A percentile compares a stretch with the other conserved stretches of the same genome.
These are phyloP conservation scores for Aspergillaceae sp. DNA, from an alignment of 2,329 filamentous ascomycete species.

Conservation along the genomic window DNA sequence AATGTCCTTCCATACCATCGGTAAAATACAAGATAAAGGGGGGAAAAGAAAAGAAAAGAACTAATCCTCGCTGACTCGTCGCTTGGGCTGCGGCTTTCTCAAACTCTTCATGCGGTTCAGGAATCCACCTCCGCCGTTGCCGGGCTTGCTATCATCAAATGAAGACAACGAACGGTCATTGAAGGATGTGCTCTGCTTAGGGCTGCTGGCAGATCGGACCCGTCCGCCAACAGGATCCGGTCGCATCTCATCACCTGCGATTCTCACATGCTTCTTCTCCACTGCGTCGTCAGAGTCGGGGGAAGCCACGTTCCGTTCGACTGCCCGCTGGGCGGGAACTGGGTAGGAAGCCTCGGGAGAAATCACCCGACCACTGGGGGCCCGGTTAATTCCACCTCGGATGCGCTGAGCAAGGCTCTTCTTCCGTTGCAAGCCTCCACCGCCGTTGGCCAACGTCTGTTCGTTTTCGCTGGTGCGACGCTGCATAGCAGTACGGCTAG, in stretches of 20 bases:
- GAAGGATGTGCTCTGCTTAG: conserved; percentile 48
- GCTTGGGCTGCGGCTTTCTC: conserved; percentile 46
- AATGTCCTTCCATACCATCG: neutral
- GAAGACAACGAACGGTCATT: conserved; percentile 39
- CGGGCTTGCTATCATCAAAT: conserved; percentile 35
- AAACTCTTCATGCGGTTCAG: conserved; percentile 73
- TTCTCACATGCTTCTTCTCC: conserved; percentile 54
- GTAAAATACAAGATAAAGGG: neutral
- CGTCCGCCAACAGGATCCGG: conserved; percentile 21
- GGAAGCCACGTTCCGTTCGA: conserved; percentile 70
- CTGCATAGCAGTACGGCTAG: conserved; percentile 69
- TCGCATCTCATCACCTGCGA: conserved; percentile 44
- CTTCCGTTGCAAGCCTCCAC: conserved; percentile 65
- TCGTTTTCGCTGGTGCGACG: conserved; percentile 63
- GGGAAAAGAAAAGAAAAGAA: neutral
- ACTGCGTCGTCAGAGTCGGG: conserved; percentile 65
- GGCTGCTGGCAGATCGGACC: conserved; percentile 49
- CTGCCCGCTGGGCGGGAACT: conserved; percentile 25
- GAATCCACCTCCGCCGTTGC: conserved; percentile 52
- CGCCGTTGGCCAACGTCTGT: conserved; percentile 16
- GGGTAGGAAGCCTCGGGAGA: conserved; percentile 44
- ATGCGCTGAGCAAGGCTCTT: conserved; percentile 92
- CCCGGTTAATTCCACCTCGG: conserved; percentile 62
- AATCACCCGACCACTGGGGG: conserved; percentile 51
- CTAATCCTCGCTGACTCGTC: conserved; percentile 27